Evolutionary conservation across 139 green algal genomes (phyloP), one percentile per base, ranked within the genome.

Genomic region (Nannochloris sp.): DNA sequence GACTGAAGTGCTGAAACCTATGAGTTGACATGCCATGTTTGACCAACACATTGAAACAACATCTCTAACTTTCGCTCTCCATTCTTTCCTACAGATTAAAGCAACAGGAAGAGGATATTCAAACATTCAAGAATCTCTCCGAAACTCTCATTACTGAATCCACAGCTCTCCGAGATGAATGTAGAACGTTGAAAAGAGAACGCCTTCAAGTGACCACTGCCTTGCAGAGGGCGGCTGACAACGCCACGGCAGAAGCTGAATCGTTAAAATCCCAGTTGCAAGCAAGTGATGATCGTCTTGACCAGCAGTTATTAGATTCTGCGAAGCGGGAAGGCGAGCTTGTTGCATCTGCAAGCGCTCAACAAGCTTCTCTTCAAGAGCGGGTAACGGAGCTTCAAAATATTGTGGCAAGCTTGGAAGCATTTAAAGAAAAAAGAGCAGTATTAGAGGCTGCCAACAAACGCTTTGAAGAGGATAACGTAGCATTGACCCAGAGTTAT

Each of bases 151-250:
- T 80, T 6, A 61, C 69, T 19, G 80, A 91, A 30, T 88, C 92
- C 62, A 64, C 72, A 33, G 47, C 63, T 6, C 68, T 95, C 30
- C 64, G 85, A 3, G 68, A 81, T 30, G 72, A 83, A 54, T 66
- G 79, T 6, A 81, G 86, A 32, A 77, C 81, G 3, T 77, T 66
- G 12, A 71, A 84, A 64, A 62, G 64, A 2, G 84, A 93, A 54
- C 42, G 83, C 75, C 57, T 92, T 87, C 34, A 80, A 90, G 59
- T 69, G 83, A 13, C 47, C 63, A 2, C 83, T 90, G 75, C 81
- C 51, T 66, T 92, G 54, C 76, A 87, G 0, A 61, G 65, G 8
- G 80, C 92, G 70, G 68, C 92, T 32, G 44, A 79, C 2, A 30
- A 48, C 19, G 89, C 86, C 65, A 89, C 75, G 33, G 77, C 87